These are phyloP conservation scores for Daldinia decipiens DNA, from an alignment of 495 filamentous ascomycete genomes.

Conservation along the genomic window DNA sequence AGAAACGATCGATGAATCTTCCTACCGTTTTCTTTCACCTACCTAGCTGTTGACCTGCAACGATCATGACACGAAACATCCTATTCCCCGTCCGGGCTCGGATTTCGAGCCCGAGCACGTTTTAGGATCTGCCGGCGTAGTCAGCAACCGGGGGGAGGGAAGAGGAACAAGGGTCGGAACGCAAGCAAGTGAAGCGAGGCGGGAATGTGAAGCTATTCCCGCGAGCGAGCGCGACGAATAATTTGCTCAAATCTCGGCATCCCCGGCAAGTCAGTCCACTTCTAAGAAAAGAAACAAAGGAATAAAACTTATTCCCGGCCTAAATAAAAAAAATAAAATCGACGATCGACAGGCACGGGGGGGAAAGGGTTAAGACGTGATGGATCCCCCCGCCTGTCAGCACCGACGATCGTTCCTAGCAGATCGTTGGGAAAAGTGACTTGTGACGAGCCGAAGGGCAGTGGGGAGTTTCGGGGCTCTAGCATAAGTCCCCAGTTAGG, in stretches of 20 bases:
- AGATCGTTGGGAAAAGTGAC: constrained; percentile 20
- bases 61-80: not conserved
- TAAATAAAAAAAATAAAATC: constrained; percentile 20
- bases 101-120: not conserved
- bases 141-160: not conserved
- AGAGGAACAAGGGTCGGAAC: not conserved
- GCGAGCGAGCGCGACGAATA: constrained; percentile 1
- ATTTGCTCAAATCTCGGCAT: not conserved
- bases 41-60: not conserved
- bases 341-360: constrained; percentile 38
- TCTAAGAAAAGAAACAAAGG: not conserved
- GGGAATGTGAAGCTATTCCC: constrained; percentile 20
- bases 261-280: not conserved
- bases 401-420: constrained; percentile 3
- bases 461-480: not conserved
- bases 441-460: constrained; percentile 9
- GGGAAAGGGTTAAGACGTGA: not conserved
- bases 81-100: not conserved
- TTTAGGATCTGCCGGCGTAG: not conserved
- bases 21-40: not conserved
- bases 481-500: not conserved
- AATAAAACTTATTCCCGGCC: constrained; percentile 7
- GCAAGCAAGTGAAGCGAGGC: not conserved
- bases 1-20: constrained; percentile 12
- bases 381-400: constrained; percentile 20